Conservation (phyloP, 495 filamentous ascomycete genomes). For the Aspergillus haitiensis region DNA sequence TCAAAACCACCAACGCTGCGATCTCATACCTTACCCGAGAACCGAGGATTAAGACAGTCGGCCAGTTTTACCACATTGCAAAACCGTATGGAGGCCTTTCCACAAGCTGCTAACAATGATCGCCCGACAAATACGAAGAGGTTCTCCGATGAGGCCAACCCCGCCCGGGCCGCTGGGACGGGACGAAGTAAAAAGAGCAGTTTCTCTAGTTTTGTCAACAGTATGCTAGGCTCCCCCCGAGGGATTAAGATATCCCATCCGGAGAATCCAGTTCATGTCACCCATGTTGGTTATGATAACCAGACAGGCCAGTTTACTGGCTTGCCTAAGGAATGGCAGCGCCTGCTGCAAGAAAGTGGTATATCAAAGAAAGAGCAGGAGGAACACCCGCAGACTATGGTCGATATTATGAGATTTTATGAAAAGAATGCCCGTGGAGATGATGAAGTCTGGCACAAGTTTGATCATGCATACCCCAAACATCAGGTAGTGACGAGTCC, state of each 20-base stretch:
- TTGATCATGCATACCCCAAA: slow-evolving; percentile 74
- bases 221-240: slow-evolving; percentile 84
- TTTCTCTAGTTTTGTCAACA: slow-evolving; percentile 93
- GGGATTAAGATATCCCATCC: slow-evolving; percentile 91
- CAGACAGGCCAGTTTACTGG: slow-evolving; percentile 96
- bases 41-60: slow-evolving; percentile 70
- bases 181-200: slow-evolving; percentile 83
- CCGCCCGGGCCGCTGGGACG: slow-evolving; percentile 53
- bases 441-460: slow-evolving; percentile 93
- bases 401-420: slow-evolving; percentile 94
- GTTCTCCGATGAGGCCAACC: slow-evolving; percentile 79
- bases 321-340: slow-evolving; percentile 96
- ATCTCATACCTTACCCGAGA: slow-evolving; percentile 60
- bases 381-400: slow-evolving; percentile 89
- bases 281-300: slow-evolving; percentile 96
- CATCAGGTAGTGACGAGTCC: slow-evolving; percentile 51
- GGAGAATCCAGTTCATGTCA: slow-evolving; percentile 96
- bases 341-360: slow-evolving; percentile 88
- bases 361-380: slow-evolving; percentile 96
- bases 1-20: slow-evolving; percentile 51
- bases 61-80: slow-evolving; percentile 70
- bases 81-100: slow-evolving; percentile 58
- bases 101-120: slow-evolving; percentile 37
- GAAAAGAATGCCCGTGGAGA: slow-evolving; percentile 84
- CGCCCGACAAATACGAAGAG: slow-evolving; percentile 63